Conservation (phyloP, 176 grass and related monocot genomes). For the Bonia amplexicaulis region DNA sequence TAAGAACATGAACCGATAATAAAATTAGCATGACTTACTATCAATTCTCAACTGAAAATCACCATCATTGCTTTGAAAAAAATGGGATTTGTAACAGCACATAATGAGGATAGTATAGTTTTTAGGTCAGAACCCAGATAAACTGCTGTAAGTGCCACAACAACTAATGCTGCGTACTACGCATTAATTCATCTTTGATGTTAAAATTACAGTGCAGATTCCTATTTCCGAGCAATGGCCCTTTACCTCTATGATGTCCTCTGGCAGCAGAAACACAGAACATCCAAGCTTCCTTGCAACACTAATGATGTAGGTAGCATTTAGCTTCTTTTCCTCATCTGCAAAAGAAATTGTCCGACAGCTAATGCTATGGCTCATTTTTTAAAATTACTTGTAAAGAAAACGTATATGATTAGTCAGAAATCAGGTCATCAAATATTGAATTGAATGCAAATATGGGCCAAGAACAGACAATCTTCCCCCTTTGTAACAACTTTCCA, state of each 20-base stretch:
- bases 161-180: not conserved
- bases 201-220: not conserved
- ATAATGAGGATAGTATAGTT: not conserved
- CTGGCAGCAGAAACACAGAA: constrained; percentile 90
- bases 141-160: not conserved
- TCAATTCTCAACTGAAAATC: not conserved
- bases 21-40: not conserved
- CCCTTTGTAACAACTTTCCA: constrained; percentile 96
- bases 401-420: not conserved
- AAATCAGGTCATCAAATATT: constrained; percentile 5
- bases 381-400: not conserved
- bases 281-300: constrained; percentile 94
- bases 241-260: constrained; percentile 97
- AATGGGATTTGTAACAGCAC: not conserved
- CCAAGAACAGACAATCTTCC: constrained; percentile 57
- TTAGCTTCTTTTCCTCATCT: constrained; percentile 94
- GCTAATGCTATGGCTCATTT: not conserved
- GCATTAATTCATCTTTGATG: not conserved
- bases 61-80: not conserved
- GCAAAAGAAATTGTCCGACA: constrained; percentile 15
- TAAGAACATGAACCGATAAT: not conserved
- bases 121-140: not conserved
- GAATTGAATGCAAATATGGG: constrained; percentile 8
- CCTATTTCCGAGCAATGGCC: constrained; percentile 9
- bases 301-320: constrained; percentile 96